A percentile compares a stretch with the other conserved stretches of the same genome.
These are phyloP conservation scores for Flagelloscypha sp. DNA, from an alignment of 768 basidiomycete species.

Conservation along the genomic window DNA sequence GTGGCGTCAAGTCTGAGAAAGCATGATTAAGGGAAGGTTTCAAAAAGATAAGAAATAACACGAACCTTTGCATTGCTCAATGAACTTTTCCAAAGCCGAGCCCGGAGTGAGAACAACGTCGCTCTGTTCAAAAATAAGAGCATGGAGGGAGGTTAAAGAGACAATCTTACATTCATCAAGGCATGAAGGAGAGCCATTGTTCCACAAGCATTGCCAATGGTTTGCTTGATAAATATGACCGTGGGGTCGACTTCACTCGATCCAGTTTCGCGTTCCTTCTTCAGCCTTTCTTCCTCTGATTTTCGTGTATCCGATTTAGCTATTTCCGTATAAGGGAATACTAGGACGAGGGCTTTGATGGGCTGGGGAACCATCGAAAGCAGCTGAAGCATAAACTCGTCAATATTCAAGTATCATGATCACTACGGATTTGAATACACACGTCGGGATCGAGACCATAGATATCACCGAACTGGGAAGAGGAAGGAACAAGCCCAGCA, in stretches of 20 bases:
- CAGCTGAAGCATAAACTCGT: slow-evolving; percentile 33
- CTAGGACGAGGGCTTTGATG: slow-evolving; percentile 74
- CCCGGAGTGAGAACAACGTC: slow-evolving; percentile 46
- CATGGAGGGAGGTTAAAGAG: not conserved
- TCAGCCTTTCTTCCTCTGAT: not conserved
- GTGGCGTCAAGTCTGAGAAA: slow-evolving; percentile 51
- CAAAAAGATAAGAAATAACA: not conserved
- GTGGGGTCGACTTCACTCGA: slow-evolving; percentile 48
- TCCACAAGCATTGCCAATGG: slow-evolving; percentile 79
- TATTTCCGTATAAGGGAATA: slow-evolving; percentile 65
- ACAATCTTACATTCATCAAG: slow-evolving; percentile 59
- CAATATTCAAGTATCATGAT: not conserved
- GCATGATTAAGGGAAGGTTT: slow-evolving; percentile 1
- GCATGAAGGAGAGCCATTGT: slow-evolving; percentile 84
- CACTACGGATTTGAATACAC: slow-evolving; percentile 6
- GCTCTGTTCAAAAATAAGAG: slow-evolving; percentile 29
- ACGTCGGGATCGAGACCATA: slow-evolving; percentile 69
- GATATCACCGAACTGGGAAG: slow-evolving; percentile 56
- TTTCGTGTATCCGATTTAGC: slow-evolving; percentile 29
- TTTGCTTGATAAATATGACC: slow-evolving; percentile 87
- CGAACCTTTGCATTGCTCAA: slow-evolving; percentile 53
- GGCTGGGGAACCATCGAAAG: slow-evolving; percentile 63
- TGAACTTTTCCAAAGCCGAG: slow-evolving; percentile 59
- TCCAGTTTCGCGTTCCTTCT: slow-evolving; percentile 21
- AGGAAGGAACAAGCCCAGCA: slow-evolving; percentile 48